Evolutionary conservation across 2,329 filamentous ascomycete genomes (phyloP).

Genomic region (Bimuria novae-zelandiae): DNA sequence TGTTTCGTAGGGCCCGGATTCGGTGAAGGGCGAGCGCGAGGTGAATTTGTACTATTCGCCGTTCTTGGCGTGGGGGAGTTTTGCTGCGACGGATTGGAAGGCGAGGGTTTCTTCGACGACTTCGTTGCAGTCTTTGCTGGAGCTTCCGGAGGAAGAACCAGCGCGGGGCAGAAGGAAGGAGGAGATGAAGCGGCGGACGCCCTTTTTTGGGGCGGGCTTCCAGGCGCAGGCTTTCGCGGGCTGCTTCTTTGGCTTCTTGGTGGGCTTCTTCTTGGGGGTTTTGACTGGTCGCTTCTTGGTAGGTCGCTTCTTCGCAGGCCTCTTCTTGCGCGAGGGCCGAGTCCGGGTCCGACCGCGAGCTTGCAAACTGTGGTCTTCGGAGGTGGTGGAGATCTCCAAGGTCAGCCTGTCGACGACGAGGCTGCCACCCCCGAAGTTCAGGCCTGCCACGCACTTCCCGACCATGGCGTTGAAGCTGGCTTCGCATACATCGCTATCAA

Average conservation of each 20-base stretch:
- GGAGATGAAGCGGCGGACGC: neutral
- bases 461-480: neutral
- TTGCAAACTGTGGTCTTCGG: neutral
- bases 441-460: neutral
- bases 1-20: neutral
- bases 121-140: neutral
- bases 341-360: neutral
- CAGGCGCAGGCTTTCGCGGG: neutral
- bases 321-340: neutral
- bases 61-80: neutral
- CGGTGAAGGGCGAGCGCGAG: neutral
- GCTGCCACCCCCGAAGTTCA: slow-evolving; percentile 1
- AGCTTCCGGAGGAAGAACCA: neutral
- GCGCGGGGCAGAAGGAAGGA: neutral
- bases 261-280: neutral
- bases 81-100: neutral
- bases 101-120: neutral
- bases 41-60: neutral
- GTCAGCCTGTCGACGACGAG: neutral
- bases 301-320: neutral
- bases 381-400: neutral
- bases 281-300: neutral
- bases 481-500: neutral
- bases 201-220: neutral
- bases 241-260: neutral